Evolutionary conservation across 1,284 basidiomycete species (phyloP), one percentile per base, ranked within the genome.

Genomic region (Ganoderma boninense): DNA sequence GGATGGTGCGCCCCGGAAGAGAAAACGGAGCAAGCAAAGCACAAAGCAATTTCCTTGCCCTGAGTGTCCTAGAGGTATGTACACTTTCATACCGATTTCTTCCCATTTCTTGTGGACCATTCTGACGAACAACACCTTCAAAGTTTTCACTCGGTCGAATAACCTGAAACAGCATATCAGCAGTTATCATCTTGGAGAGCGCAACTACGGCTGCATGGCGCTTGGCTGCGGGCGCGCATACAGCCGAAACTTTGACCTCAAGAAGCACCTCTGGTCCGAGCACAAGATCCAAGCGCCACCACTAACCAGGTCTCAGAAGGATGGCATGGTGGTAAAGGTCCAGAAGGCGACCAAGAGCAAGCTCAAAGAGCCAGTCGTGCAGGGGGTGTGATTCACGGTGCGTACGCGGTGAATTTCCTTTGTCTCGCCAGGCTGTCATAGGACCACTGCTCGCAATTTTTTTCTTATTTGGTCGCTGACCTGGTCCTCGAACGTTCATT

Each of bases 141-240:
- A 32, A 69, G 69, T 26, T 20, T 70, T 70, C 52, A 67, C 73
- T 1, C 69, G 73, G 4, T 65, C 42, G 23, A 44, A 70, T 35
- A 72, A 74, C 54, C 61, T 74, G 8, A 70, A 65, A 10, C 67
- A 67, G 14, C 73, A 74, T 67, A 29, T 64, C 60, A 54, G 43
- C 3, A 52, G 69, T 32, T 69, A 70, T 35, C 73, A 74, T 65
- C 4, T 52, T 4, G 26, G 42, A 6, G 18, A 43, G 62, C 73
- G 73, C 20, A 20, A 10, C 6, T 38, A 60, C 65, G 42, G 16
- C 11, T 74, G 73, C 70, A 23, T 23, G 3, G 46, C 44, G 0
- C 16, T 20, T 2, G 63, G 60, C 4, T 73, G 72, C 60, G 7
- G 4, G 20, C 57, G 52, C 29, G 26, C 59, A 5, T 73, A 71